A percentile compares a stretch with the other conserved stretches of the same genome.
Evolutionary conservation across 1,284 basidiomycete genomes (phyloP).

Genomic region (Mycosarcoma mackinlayi): DNA sequence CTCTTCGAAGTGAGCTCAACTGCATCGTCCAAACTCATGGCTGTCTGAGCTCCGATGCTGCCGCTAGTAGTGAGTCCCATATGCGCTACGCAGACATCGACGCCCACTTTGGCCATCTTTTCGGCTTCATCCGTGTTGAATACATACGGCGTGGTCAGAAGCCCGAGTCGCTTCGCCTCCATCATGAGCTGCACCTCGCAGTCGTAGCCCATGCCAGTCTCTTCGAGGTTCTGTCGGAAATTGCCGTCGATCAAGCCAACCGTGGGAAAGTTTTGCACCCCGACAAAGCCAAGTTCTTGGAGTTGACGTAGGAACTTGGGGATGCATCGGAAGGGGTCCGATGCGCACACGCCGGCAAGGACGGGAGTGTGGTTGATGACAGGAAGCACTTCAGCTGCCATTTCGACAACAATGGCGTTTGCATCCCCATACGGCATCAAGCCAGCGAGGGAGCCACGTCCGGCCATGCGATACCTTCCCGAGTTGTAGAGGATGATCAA

Average conservation of each 20-base stretch:
- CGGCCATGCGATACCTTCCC: constrained; percentile 46
- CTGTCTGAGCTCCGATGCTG: constrained; percentile 42
- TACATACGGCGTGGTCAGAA: constrained; percentile 44
- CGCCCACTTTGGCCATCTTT: constrained; percentile 37
- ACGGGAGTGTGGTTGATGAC: constrained; percentile 45
- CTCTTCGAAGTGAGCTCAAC: constrained; percentile 38
- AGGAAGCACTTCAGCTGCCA: constrained; percentile 43
- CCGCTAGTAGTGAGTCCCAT: constrained; percentile 46
- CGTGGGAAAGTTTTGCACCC: constrained; percentile 50
- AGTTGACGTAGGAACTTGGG: constrained; percentile 49
- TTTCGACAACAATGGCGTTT: constrained; percentile 44
- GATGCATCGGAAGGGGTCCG: constrained; percentile 44
- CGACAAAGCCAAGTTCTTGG: constrained; percentile 37
- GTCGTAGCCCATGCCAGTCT: constrained; percentile 50
- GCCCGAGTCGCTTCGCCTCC: constrained; percentile 32
- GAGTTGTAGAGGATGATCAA: constrained; percentile 51
- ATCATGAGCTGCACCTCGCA: constrained; percentile 43
- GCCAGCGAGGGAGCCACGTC: constrained; percentile 39
- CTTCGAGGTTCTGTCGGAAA: constrained; percentile 47
- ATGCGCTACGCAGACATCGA: constrained; percentile 42
- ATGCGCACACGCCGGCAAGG: constrained; percentile 42
- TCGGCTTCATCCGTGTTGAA: constrained; percentile 41
- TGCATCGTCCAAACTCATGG: constrained; percentile 40
- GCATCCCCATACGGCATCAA: constrained; percentile 52
- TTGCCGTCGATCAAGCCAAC: constrained; percentile 49